Base-by-base conservation (phyloP, 768 basidiomycete species). In the Pulveroboletus sp. region DNA sequence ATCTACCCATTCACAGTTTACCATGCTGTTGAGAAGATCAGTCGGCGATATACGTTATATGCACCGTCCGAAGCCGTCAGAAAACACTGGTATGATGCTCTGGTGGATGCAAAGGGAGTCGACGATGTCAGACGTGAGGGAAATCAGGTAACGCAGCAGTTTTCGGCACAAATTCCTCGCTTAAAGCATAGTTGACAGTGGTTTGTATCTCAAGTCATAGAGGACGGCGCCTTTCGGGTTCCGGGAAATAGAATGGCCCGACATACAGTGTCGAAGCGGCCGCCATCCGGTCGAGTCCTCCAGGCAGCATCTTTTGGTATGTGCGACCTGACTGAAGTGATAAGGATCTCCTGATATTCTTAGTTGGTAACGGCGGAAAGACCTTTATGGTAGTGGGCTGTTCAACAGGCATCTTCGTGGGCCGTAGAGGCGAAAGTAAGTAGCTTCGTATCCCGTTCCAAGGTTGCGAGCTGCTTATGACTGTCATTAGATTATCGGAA, bases 1-100 rank as follows among this genome's bases (percentile, higher is more conserved):
- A 68, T 89, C 60, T 92, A 80, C 61, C 89, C 90, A 1, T 86
- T 93, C 64, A 86, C 82, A 1, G 69, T 93, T 54, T 86, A 81
- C 64, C 89, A 92, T 52, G 82, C 84, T 0, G 75, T 78, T 1
- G 76, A 74, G 45, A 76, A 74, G 45, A 58, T 70, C 15, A 71
- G 68, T 44, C 77, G 89, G 39, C 70, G 82, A 50, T 93, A 91
- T 64, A 92, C 85, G 3, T 70, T 93, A 9, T 88, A 82, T 55
- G 83, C 85, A 0, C 55, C 71, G 15, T 80, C 76, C 11, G 84
- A 89, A 39, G 60, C 69, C 1, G 54, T 75, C 50, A 71, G 90
- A 49, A 74, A 75, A 60, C 80, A 77, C 57, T 93, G 90, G 90
- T 50, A 77, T 17, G 72, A 72, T 11, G 73, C 73, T 11, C 71